Base-by-base conservation (phyloP, 495 filamentous ascomycete species). In the Penicillium soppii region DNA sequence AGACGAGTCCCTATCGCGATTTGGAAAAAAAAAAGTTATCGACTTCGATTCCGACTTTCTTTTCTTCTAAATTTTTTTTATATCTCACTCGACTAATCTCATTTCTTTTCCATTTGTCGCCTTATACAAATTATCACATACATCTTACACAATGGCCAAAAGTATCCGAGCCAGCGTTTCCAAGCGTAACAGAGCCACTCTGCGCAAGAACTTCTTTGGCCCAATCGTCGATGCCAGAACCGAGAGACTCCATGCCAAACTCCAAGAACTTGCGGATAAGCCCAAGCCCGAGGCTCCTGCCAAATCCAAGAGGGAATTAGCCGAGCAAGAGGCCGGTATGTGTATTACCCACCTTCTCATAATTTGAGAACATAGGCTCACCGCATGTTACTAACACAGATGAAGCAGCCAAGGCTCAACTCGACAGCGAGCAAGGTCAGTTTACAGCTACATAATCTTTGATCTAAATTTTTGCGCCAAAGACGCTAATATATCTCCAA, bases 121-220 rank as follows among this genome's bases (percentile, higher is more conserved):
- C 17, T 16, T n/a, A n/a, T n/a, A n/a, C n/a, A n/a, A n/a, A n/a
- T n/a, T n/a, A n/a, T 29, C 23, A 16, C 9, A 17, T 12, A 23
- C 48, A 27, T 33, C 17, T 22, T 7, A 26, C 35, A 79, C 52
- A 52, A 96, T 96, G 91, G 91, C 91, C 3, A 95, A 94, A 60
- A 85, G 88, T 62, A 70, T 85, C 39, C 78, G 91, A 58, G 77
- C 91, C 33, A 90, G 86, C 57, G 72, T 77, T 42, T 80, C 78
- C 56, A 95, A 96, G 76, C 73, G 80, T 56, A 92, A 96, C 72
- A 86, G 87, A 62, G 77, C 81, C 48, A 83, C 76, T 47, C 76
- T 96, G 38, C 90, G 91, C 67, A 74, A 79, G 47, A 84, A 77
- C 44, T 82, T 96, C 51, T 95, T 95, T 65, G 86, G 83, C 0